Evolutionary conservation across 164 flowering plant species (phyloP), one percentile per base, ranked within the genome.

Genomic region (Litsea cubeba): DNA sequence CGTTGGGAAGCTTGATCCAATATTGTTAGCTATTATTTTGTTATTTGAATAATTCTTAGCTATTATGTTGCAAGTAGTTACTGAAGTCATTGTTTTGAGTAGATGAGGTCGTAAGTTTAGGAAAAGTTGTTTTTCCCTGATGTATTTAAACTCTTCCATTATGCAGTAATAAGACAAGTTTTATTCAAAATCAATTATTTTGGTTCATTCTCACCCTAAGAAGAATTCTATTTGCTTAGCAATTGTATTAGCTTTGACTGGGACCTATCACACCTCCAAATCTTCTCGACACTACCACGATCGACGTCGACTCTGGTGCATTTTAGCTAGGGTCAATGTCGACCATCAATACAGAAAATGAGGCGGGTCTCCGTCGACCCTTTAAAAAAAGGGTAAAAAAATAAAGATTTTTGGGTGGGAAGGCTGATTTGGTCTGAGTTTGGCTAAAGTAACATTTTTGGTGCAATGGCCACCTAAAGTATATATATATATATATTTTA

Each of bases 241-340:
- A 11, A 50, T 50, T 50, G 3, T 50, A 11, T 50, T 15, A 65
- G 69, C 11, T 6, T 67, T 67, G 70, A 67, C n/a, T 67, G 57
- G 57, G 54, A 40, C 71, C 71, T 68, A 68, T 46, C 58, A 69
- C n/a, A n/a, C n/a, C n/a, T n/a, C n/a, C n/a, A n/a, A n/a, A n/a
- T n/a, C n/a, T n/a, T n/a, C n/a, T n/a, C n/a, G n/a, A n/a, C n/a
- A n/a, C n/a, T n/a, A n/a, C n/a, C n/a, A n/a, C n/a, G n/a, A n/a
- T n/a, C n/a, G n/a, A n/a, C n/a, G n/a, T n/a, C n/a, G n/a, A n/a
- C n/a, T n/a, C n/a, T n/a, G n/a, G n/a, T n/a, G n/a, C n/a, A n/a
- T n/a, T n/a, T n/a, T n/a, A n/a, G n/a, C n/a, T n/a, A n/a, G n/a
- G n/a, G n/a, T n/a, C n/a, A n/a, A n/a, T n/a, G n/a, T n/a, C n/a